Evolutionary conservation across 2,329 filamentous ascomycete genomes (phyloP).

Genomic region (Huntiella decipiens): DNA sequence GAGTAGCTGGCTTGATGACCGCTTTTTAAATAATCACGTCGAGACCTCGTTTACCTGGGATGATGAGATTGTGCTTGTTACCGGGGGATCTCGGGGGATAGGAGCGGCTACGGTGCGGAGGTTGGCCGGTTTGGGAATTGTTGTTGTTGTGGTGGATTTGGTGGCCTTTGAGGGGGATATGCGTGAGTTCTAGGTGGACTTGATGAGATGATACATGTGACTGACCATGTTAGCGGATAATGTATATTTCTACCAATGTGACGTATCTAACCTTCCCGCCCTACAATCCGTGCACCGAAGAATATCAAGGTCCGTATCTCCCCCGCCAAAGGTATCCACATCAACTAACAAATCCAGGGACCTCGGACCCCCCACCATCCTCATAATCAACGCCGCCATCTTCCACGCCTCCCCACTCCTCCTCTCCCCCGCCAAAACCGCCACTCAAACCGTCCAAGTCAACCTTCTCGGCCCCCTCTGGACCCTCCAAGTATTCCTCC

Average conservation of each 20-base stretch:
- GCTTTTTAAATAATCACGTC: conserved; percentile 20
- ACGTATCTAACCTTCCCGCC: conserved; percentile 25
- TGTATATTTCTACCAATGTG: conserved; percentile 35
- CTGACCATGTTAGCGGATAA: conserved; percentile 13
- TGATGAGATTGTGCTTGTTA: conserved; percentile 37
- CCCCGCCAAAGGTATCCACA: neutral
- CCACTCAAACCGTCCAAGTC: conserved; percentile 30
- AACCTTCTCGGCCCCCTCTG: conserved; percentile 39
- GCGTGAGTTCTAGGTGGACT: conserved; percentile 14
- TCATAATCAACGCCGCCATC: conserved; percentile 36
- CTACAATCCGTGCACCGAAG: too few relatives aligned
- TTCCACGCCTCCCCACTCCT: conserved; percentile 33
- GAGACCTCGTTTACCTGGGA: conserved; percentile 30
- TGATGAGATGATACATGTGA: too few relatives aligned
- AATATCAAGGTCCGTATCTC: too few relatives aligned
- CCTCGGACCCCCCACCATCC: conserved; percentile 26
- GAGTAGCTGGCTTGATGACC: neutral
- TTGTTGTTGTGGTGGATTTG: conserved; percentile 38
- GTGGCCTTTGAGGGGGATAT: conserved; percentile 26
- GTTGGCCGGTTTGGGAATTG: conserved; percentile 31
- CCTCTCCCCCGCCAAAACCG: conserved; percentile 25
- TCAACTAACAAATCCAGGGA: neutral
- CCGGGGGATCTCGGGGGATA: conserved; percentile 41
- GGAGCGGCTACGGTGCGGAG: conserved; percentile 32
- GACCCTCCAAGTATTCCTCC: conserved; percentile 36